Evolutionary conservation across 2,329 filamentous ascomycete species (phyloP).

Genomic region (Fragosphaeria purpurea): DNA sequence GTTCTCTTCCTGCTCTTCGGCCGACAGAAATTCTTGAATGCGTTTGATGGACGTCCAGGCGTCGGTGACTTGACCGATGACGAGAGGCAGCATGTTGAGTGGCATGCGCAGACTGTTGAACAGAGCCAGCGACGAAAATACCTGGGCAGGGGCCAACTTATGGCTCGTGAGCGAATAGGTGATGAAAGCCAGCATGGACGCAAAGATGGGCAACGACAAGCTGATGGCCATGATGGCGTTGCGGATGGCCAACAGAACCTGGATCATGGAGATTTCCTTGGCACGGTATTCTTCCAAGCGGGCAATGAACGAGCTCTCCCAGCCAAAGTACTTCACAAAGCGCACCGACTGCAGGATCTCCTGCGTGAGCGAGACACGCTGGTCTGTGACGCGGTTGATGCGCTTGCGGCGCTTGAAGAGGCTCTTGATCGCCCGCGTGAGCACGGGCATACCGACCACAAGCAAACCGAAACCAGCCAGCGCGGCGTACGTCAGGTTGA

Average conservation of each 20-base stretch:
- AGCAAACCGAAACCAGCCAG: slow-evolving; percentile 80
- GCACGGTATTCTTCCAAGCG: slow-evolving; percentile 64
- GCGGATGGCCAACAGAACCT: slow-evolving; percentile 69
- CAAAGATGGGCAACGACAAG: slow-evolving; percentile 83
- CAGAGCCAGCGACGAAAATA: slow-evolving; percentile 88
- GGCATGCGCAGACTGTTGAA: slow-evolving; percentile 90
- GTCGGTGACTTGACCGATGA: slow-evolving; percentile 83
- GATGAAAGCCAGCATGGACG: slow-evolving; percentile 91
- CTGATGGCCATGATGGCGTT: slow-evolving; percentile 78
- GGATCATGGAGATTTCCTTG: slow-evolving; percentile 74
- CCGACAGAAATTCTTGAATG: slow-evolving; percentile 78
- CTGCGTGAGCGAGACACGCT: slow-evolving; percentile 81
- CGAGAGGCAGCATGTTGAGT: slow-evolving; percentile 76
- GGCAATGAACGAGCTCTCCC: slow-evolving; percentile 79
- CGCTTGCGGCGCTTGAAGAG: slow-evolving; percentile 63
- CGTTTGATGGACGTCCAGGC: slow-evolving; percentile 76
- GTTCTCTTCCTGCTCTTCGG: slow-evolving; percentile 74
- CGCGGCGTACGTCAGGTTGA: slow-evolving; percentile 86
- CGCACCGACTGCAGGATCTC: slow-evolving; percentile 85
- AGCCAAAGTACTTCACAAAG: slow-evolving; percentile 95
- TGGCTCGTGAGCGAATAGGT: slow-evolving; percentile 62
- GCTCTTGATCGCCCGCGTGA: slow-evolving; percentile 67
- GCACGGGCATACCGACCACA: slow-evolving; percentile 63
- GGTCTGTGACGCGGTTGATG: slow-evolving; percentile 92
- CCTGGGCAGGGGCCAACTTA: slow-evolving; percentile 58